These are phyloP conservation scores for Chrysophaeum taylorii DNA, from an alignment of 352 stramenopile genomes.

Conservation along the genomic window DNA sequence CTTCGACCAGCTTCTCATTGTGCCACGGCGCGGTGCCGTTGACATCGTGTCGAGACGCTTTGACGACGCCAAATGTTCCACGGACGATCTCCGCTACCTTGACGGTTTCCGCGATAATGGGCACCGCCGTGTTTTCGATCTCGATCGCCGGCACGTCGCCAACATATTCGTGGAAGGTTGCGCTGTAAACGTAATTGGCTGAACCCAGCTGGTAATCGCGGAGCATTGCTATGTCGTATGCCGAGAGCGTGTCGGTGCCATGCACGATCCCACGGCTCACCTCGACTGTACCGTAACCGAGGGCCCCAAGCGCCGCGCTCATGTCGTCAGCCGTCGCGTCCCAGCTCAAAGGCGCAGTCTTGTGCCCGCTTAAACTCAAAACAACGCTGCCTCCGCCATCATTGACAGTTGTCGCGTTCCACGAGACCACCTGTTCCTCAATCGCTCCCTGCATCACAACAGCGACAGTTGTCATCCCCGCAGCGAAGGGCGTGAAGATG, in stretches of 20 bases:
- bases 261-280: slow-evolving; percentile 24
- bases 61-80: slow-evolving; percentile 20
- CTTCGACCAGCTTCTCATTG: slow-evolving; percentile 17
- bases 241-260: slow-evolving; percentile 18
- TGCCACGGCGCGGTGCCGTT: background rate
- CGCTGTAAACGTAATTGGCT: slow-evolving; percentile 29
- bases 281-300: slow-evolving; percentile 36
- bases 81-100: background rate
- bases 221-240: slow-evolving; percentile 1
- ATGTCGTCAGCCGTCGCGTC: slow-evolving; percentile 38
- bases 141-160: slow-evolving; percentile 23
- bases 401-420: background rate
- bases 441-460: slow-evolving; percentile 58
- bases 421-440: slow-evolving; percentile 61
- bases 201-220: slow-evolving; percentile 4
- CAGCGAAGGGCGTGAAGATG: slow-evolving; percentile 63
- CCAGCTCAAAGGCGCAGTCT: slow-evolving; percentile 49
- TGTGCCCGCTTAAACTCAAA: slow-evolving; percentile 54
- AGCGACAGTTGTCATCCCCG: slow-evolving; percentile 65
- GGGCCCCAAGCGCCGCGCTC: slow-evolving; percentile 35
- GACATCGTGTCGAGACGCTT: background rate
- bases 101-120: background rate
- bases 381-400: slow-evolving; percentile 50
- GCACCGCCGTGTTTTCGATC: background rate
- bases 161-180: slow-evolving; percentile 23